A percentile compares a stretch with the other conserved stretches of the same genome.
Conservation (phyloP, 176 grass and related monocot genomes). For the Metroxylon sagu region DNA sequence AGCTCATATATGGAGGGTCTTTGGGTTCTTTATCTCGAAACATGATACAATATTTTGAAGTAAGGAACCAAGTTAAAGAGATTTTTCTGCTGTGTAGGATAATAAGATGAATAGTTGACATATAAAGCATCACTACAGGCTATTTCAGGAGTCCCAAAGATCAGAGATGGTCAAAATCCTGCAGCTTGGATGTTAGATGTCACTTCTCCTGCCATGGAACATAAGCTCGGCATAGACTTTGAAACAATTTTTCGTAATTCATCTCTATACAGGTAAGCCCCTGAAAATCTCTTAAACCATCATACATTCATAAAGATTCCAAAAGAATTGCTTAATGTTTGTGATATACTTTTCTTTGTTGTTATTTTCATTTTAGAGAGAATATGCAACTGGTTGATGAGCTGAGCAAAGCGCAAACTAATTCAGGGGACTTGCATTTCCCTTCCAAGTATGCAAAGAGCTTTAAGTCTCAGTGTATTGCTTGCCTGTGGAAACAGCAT, state of each 20-base stretch:
- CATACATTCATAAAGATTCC: too few relatives aligned
- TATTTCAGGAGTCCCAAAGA: constrained; percentile 23
- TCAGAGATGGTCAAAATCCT: constrained; percentile 27
- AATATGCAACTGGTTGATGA: too few relatives aligned
- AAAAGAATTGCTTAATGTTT: too few relatives aligned
- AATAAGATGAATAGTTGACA: too few relatives aligned
- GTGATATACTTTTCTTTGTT: too few relatives aligned
- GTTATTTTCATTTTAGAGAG: too few relatives aligned
- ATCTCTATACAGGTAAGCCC: constrained; percentile 10
- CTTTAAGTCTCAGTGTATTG: too few relatives aligned
- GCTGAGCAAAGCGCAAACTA: too few relatives aligned
- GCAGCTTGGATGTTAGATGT: constrained; percentile 24
- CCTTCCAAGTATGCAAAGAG: too few relatives aligned
- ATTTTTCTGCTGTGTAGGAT: too few relatives aligned
- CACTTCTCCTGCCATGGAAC: constrained; percentile 30
- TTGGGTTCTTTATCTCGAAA: constrained; percentile 6
- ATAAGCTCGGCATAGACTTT: constrained; percentile 20
- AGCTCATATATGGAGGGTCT: constrained; percentile 10
- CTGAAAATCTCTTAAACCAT: neutral
- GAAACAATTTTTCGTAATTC: constrained; percentile 12
- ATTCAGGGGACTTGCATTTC: too few relatives aligned
- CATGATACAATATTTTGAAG: constrained; percentile 17
- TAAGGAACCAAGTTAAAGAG: neutral
- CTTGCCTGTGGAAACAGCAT: too few relatives aligned
- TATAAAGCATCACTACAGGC: constrained; percentile 8